Conservation (phyloP, 768 basidiomycete species). For the Boletus rex-veris region DNA sequence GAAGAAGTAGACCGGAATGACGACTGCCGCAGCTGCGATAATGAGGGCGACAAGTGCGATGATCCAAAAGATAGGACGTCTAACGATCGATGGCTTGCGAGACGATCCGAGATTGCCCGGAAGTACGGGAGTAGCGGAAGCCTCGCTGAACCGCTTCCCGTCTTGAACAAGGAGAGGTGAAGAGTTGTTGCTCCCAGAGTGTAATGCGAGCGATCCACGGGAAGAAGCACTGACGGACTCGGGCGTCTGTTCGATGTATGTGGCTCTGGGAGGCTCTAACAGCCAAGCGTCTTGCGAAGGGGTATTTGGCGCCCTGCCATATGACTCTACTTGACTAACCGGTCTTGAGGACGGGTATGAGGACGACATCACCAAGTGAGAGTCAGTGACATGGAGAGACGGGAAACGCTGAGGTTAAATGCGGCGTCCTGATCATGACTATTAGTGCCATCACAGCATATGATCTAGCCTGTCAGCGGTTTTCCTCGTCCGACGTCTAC, state of each 20-base stretch:
- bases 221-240: slow-evolving; percentile 17
- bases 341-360: slow-evolving; percentile 16
- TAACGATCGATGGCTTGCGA: slow-evolving; percentile 18
- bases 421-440: neutral
- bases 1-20: slow-evolving; percentile 40
- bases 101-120: neutral
- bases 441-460: too few species aligned
- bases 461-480: neutral
- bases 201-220: slow-evolving; percentile 18
- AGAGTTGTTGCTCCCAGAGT: slow-evolving; percentile 24
- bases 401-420: neutral
- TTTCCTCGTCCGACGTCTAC: neutral
- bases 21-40: slow-evolving; percentile 36
- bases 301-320: slow-evolving; percentile 6
- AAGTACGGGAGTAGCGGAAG: neutral
- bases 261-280: slow-evolving; percentile 23
- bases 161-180: slow-evolving; percentile 23
- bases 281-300: slow-evolving; percentile 3
- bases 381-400: neutral
- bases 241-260: slow-evolving; percentile 23
- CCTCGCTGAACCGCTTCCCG: slow-evolving; percentile 16
- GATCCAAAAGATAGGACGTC: slow-evolving; percentile 27
- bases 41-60: slow-evolving; percentile 27
- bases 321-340: slow-evolving; percentile 16
- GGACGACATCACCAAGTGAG: slow-evolving; percentile 3